Base-by-base conservation (phyloP, 306 rosid species). In the Vigna unguiculata region DNA sequence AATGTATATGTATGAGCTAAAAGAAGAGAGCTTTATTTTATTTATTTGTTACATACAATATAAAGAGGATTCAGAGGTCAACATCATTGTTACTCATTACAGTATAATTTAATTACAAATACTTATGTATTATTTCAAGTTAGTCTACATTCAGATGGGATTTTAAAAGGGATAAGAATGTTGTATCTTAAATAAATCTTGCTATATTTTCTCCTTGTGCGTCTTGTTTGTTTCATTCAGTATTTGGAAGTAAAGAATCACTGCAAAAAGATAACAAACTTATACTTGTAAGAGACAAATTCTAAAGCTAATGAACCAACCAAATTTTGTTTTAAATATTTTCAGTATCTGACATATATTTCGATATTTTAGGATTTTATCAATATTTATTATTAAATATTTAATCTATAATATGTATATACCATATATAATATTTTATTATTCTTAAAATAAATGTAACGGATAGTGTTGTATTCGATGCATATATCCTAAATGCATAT, bases 1-100 rank as follows among this genome's bases (percentile, higher is more conserved):
- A 82, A 22, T 77, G 79, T 82, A 77, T 24, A 77, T 72, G 85
- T 76, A 70, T 62, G 19, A 76, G 41, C 9, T 75, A 57, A 47
- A 59, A 59, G 59, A 67, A 48, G 19, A 61, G 24, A 71, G 43
- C 30, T 53, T 76, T 76, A 52, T 52, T 53, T 76, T 76, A 52
- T 52, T 69, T 70, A 63, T 62, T 40, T 71, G 21, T 55, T 53
- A 52, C 47, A 9, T 62, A 61, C 54, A 9, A 5, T 34, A 70
- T 71, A 76, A 28, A 70, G 46, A 9, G 62, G 20, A 43, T 76
- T 41, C 77, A 69, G 25, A 25, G 43, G 32, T 14, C 9, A 46
- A 43, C 36, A 53, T 76, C 34, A 60, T 52, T 62, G 45, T 43
- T 70, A 21, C 43, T 41, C 54, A 62, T 70, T 60, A 16, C n/a